Base-by-base conservation (phyloP, 108 stramenopile genomes). In the Phaeodactylum tricornutum region DNA sequence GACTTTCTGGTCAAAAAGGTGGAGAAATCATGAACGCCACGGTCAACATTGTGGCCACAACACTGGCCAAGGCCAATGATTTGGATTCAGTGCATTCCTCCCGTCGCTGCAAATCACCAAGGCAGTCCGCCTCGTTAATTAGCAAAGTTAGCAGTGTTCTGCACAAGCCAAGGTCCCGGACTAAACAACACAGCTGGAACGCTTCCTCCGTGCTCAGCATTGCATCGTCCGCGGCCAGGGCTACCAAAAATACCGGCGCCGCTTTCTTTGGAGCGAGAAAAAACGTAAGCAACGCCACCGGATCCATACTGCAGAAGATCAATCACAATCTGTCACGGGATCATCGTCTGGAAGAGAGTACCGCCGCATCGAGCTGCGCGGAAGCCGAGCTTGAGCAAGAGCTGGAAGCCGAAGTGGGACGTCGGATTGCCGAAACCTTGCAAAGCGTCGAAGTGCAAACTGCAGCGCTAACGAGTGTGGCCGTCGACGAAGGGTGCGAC, bases 1-100 rank as follows among this genome's bases (percentile, higher is more conserved):
- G 37, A 28, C 30, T 74, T 40, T 55, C 69, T 28, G 33, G 36
- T 29, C 19, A 42, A 3, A 11, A 9, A 0, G 59, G 55, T 8
- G 68, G 62, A 11, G 75, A 71, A 48, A 76, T 76, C 17, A 71
- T 68, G 34, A 43, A 59, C 19, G 44, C 40, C 16, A 15, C 26
- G 4, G 17, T 56, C 16, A 46, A 20, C 6, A 4, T 59, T 21
- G 48, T 50, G 6, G 57, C 46, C 23, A 29, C 34, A 3, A 24
- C 25, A 9, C 23, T 25, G 49, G 49, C 30, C 30, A 47, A 25
- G 5, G 9, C 24, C 8, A 4, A 47, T 24, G 46, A 47, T 6
- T 21, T 41, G 9, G 39, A 5, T n/a, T n/a, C 16, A 46, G 45
- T 7, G 19, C 6, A 48, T 49, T 19, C 26, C 20, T 29, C 36